Evolutionary conservation across 2,329 filamentous ascomycete species (phyloP), one percentile per base, ranked within the genome.

Genomic region (Pseudocercospora cruenta): DNA sequence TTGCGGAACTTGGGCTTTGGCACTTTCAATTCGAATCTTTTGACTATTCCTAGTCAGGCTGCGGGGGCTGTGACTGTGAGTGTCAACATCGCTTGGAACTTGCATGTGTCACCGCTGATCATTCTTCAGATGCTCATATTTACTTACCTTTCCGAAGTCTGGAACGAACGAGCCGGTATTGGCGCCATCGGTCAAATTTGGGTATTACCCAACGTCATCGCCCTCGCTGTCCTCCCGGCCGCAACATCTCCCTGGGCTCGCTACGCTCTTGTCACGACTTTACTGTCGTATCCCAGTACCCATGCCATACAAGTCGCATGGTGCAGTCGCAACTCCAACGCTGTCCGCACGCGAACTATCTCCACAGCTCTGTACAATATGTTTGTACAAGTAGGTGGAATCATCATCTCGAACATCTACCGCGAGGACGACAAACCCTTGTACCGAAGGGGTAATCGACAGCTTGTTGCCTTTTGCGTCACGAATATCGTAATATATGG

Each of bases 1-100:
- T 43, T 69, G 26, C 83, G 83, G 53, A 78, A 80, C 1, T 77
- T 90, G 0, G 65, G 65, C 21, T 67, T 66, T 76, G 78, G 81
- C 66, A 87, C 85, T n/a, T 89, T 91, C 75, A 78, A 86, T 31
- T 83, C 87, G 1, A 91, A 90, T 73, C 75, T 91, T 31, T 81
- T 91, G 4, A 83, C 84, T 0, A 90, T 91, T 21, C 77, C 84
- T 69, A 76, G 72, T 31, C 28, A 31, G 6, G 28, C 28, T 31
- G 28, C 28, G 6, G 28, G 28, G 8, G 28, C 28, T 8, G 28
- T 31, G 28, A 31, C 28, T 31, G 28, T 31, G 1, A 31, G 28
- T 31, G 28, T 31, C 4, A 31, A 31, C 8, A 9, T 8, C 6
- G 6, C 28, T 31, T 3, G 6, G 8, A 8, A 31, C 4, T 31